Base-by-base conservation (phyloP, 73 alveolate genomes). In the Stentor roeselii region DNA sequence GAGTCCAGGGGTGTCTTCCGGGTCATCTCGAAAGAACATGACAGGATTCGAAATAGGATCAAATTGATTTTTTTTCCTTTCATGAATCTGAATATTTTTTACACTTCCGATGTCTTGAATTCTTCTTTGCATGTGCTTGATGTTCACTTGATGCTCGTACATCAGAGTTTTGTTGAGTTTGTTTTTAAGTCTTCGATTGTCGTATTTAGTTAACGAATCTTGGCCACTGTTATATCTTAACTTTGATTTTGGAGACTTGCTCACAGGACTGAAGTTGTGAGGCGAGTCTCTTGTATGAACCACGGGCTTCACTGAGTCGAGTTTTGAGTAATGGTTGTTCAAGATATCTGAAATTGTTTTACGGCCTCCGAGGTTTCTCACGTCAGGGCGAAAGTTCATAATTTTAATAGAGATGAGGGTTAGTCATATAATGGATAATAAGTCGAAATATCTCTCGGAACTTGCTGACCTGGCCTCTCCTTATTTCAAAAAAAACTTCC, bases 31-130 rank as follows among this genome's bases (percentile, higher is more conserved):
- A 30, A 67, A 34, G 2, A 67, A 67, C 80, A 67, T 67, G 34
- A 67, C 80, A 67, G 80, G 80, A 67, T 67, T n/a, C 2, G 80
- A 36, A 34, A 67, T 34, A n/a, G 41, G 37, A 67, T 67, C 80
- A 67, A 27, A 67, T 30, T 67, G 21, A 67, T 30, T n/a, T 67
- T 67, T 67, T 67, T 67, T 67, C 41, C 80, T 67, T 67, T 67
- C 80, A 27, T 67, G 80, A 0, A 67, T n/a, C 80, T 67, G 34
- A 30, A 67, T 67, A 67, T 27, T 21, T 15, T 27, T 21, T 67
- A 67, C 80, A 34, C 41, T 21, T 67, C 80, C 80, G 21, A 67
- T 67, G 34, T 67, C 80, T 14, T n/a, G 15, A 32, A 67, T 67
- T 15, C 41, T 36, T 67, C 41, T 67, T 67, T 67, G 80, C 80